Evolutionary conservation across 177 flowering plant genomes (phyloP).

Genomic region (Vitis hybrid): DNA sequence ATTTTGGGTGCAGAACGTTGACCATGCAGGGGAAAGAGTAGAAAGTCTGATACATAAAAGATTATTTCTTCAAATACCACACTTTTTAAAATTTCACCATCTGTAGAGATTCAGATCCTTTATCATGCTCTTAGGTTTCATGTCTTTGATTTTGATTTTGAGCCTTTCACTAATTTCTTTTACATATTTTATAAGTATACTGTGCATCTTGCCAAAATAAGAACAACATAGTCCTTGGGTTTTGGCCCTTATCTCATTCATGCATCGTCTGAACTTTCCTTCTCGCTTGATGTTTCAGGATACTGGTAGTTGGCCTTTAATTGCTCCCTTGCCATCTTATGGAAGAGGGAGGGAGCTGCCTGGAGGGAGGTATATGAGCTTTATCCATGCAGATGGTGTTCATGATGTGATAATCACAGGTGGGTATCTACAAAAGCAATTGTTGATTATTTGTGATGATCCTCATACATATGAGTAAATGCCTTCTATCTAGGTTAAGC

Average conservation of each 20-base stretch:
- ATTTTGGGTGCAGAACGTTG: too few species aligned
- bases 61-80: too few species aligned
- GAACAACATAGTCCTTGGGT: too few species aligned
- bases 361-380: constrained; percentile 84
- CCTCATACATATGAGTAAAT: neutral
- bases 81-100: neutral
- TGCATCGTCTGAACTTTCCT: neutral
- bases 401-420: constrained; percentile 88
- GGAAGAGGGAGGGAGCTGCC: constrained; percentile 94
- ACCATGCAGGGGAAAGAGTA: neutral
- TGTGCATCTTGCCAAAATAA: too few species aligned
- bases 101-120: neutral
- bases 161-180: neutral
- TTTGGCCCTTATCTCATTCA: neutral
- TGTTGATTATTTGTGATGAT: neutral
- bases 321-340: constrained; percentile 90
- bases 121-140: neutral
- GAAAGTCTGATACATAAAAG: neutral
- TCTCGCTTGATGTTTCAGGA: constrained; percentile 48
- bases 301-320: constrained; percentile 64
- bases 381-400: constrained; percentile 82
- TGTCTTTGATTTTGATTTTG: neutral
- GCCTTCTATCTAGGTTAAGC: neutral
- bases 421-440: constrained; percentile 21
- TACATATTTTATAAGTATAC: too few species aligned